Conservation (phyloP, 106 monocot genomes). For the Dendrobium huoshanense region DNA sequence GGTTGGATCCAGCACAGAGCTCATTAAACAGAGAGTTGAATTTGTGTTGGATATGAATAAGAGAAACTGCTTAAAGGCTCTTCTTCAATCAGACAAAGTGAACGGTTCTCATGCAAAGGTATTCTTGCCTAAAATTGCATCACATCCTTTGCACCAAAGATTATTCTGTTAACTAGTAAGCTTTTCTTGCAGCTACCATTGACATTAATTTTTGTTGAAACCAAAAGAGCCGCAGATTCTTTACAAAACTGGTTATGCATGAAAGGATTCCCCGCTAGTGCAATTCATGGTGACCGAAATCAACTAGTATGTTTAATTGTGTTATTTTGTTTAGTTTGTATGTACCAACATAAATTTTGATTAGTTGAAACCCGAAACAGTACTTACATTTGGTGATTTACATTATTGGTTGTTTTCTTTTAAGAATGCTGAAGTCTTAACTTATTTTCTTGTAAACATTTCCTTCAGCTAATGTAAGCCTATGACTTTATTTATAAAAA, state of each 20-base stretch:
- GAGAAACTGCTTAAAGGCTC: slow-evolving; percentile 16
- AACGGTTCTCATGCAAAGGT: slow-evolving; percentile 1
- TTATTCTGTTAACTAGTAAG: background rate
- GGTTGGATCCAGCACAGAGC: slow-evolving; percentile 24
- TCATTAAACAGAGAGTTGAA: slow-evolving; percentile 27
- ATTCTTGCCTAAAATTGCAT: background rate
- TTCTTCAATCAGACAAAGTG: background rate
- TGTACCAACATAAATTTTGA: no score
- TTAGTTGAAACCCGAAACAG: no score
- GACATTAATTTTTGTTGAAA: slow-evolving; percentile 62
- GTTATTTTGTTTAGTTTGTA: no score
- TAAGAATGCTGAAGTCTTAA: no score
- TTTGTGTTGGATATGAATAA: slow-evolving; percentile 21
- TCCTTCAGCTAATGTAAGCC: no score
- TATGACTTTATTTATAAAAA: no score
- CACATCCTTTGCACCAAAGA: background rate
- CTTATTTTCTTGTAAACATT: no score
- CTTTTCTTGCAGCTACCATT: slow-evolving; percentile 30
- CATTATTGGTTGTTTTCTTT: no score
- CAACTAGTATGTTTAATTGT: slow-evolving; percentile 27
- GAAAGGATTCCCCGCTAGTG: slow-evolving; percentile 46
- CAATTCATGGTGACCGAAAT: slow-evolving; percentile 54
- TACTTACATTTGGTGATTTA: no score
- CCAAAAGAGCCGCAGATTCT: slow-evolving; percentile 44
- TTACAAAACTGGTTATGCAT: slow-evolving; percentile 36